Conservation (phyloP, 2,329 filamentous ascomycete species). For the Epichloe aotearoae region DNA sequence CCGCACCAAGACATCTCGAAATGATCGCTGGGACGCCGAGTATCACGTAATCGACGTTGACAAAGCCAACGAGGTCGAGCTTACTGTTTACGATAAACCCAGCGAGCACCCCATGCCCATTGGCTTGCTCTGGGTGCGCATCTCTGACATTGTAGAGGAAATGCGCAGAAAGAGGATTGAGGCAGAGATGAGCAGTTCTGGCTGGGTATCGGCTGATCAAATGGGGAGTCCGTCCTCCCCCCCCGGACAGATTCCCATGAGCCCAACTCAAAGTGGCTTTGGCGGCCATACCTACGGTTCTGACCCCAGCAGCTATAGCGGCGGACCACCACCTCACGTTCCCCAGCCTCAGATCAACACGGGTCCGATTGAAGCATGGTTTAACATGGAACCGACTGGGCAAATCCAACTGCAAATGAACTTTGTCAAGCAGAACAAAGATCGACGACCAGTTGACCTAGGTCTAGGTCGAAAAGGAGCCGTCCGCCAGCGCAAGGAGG, state of each 20-base stretch:
- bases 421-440: constrained; percentile 83
- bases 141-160: constrained; percentile 95
- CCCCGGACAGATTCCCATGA: constrained; percentile 45
- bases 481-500: constrained; percentile 93
- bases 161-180: constrained; percentile 96
- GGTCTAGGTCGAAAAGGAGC: constrained; percentile 91
- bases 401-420: constrained; percentile 84
- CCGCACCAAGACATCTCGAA: constrained; percentile 71
- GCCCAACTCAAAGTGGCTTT: constrained; percentile 29
- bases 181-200: constrained; percentile 83
- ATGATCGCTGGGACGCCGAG: constrained; percentile 84
- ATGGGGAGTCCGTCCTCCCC: constrained; percentile 51
- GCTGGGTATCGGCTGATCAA: constrained; percentile 94
- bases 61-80: constrained; percentile 96
- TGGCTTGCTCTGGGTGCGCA: constrained; percentile 87
- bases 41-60: constrained; percentile 87
- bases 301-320: constrained; percentile 15
- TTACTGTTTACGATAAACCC: constrained; percentile 94
- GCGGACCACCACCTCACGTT: constrained; percentile 15
- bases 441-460: constrained; percentile 69
- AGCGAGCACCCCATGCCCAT: constrained; percentile 85
- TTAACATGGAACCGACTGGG: constrained; percentile 87
- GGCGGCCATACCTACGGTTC: constrained; percentile 26
- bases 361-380: constrained; percentile 80
- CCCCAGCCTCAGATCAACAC: constrained; percentile 38